These are phyloP conservation scores for Anthracocystis setariae DNA, from an alignment of 1,284 basidiomycete species.

Conservation along the genomic window DNA sequence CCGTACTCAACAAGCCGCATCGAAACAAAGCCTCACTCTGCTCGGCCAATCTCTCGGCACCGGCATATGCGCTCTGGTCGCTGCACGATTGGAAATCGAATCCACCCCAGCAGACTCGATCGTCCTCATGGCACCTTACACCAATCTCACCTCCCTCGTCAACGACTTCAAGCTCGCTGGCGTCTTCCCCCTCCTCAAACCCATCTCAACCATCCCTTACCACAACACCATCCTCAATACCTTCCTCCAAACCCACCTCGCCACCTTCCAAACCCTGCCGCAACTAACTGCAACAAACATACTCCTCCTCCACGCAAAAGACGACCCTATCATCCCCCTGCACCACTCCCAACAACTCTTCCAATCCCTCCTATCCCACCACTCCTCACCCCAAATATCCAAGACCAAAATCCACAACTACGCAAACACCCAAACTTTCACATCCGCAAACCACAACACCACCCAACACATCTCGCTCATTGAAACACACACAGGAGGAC, in stretches of 20 bases:
- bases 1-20: constrained; percentile 46
- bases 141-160: constrained; percentile 75
- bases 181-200: constrained; percentile 77
- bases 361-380: constrained; percentile 2
- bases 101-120: constrained; percentile 72
- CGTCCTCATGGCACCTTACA: constrained; percentile 81
- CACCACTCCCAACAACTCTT: constrained; percentile 72
- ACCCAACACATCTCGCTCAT: constrained; percentile 32
- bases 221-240: constrained; percentile 75
- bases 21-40: constrained; percentile 73
- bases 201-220: constrained; percentile 78
- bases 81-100: constrained; percentile 71
- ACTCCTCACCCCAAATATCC: background rate
- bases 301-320: constrained; percentile 80
- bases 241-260: constrained; percentile 75
- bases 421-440: constrained; percentile 24
- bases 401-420: constrained; percentile 19
- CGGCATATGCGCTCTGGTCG: constrained; percentile 74
- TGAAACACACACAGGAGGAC: constrained; percentile 48
- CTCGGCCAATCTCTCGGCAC: constrained; percentile 86
- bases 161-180: constrained; percentile 74
- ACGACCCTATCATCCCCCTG: constrained; percentile 83
- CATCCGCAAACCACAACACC: background rate
- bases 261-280: constrained; percentile 35
- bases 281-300: constrained; percentile 71